phyloP scores from a whole-genome alignment of 1,139 yeast genomes.

The Debaryomycetaceae sp. region DNA sequence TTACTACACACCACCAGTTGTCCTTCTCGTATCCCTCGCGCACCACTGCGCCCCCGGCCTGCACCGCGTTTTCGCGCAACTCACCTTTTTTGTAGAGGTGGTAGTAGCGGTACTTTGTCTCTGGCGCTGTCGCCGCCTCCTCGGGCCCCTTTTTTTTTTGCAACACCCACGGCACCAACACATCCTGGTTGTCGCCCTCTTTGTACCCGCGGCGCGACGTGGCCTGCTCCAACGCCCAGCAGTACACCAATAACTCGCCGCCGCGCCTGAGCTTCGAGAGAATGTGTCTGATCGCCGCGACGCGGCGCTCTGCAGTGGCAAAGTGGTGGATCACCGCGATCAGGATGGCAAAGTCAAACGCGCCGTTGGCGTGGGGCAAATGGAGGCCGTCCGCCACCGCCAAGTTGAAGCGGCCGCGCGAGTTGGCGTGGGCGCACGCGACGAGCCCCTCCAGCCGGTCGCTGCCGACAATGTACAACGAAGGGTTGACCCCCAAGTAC shows the following conservation, averaged over 20 bases:
- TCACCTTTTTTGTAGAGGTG: slow-evolving; percentile 86
- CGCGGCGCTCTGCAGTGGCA: slow-evolving; percentile 74
- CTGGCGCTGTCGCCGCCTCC: slow-evolving; percentile 12
- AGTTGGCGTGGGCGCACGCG: slow-evolving; percentile 55
- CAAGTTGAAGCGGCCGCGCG: slow-evolving; percentile 30
- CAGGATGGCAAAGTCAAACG: slow-evolving; percentile 87
- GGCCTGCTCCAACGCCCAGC: slow-evolving; percentile 96
- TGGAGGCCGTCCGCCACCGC: slow-evolving; percentile 73
- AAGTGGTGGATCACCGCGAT: slow-evolving; percentile 97
- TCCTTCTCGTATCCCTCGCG: slow-evolving; percentile 86
- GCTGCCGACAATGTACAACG: slow-evolving; percentile 70
- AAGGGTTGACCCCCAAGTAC: slow-evolving; percentile 67
- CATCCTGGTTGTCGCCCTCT: slow-evolving; percentile 88
- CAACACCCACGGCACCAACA: slow-evolving; percentile 92
- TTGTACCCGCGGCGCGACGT: slow-evolving; percentile 82
- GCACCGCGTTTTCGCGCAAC: slow-evolving; percentile 58
- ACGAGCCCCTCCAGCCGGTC: slow-evolving; percentile 80
- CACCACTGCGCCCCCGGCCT: slow-evolving; percentile 65
- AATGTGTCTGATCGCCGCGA: slow-evolving; percentile 68
- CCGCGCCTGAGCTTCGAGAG: slow-evolving; percentile 51
- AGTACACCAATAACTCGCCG: slow-evolving; percentile 77
- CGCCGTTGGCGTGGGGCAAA: slow-evolving; percentile 57
- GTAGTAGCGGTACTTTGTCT: slow-evolving; percentile 78
- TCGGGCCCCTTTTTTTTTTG: slow-evolving; percentile 35
- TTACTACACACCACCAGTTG: slow-evolving; percentile 75